Conservation (phyloP, 306 rosid genomes). For the Sphenostylis stenocarpa region DNA sequence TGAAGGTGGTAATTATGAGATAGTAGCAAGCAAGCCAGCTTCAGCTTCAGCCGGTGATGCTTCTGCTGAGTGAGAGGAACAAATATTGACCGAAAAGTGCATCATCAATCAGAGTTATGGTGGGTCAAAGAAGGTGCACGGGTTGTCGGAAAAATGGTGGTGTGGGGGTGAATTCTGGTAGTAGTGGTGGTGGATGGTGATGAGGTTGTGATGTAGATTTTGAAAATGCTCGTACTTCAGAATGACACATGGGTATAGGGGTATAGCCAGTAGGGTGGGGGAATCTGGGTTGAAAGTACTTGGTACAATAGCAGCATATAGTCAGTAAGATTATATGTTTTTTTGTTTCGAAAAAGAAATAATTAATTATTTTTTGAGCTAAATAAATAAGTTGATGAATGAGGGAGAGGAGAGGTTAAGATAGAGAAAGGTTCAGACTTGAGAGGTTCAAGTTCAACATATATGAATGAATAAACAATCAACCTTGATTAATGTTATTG, state of each 20-base stretch:
- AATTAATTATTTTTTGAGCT: slow-evolving; percentile 60
- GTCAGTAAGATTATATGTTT: slow-evolving; percentile 56
- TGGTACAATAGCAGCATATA: slow-evolving; percentile 41
- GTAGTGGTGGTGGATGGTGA: slow-evolving; percentile 16
- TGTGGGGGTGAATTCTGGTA: slow-evolving; percentile 6
- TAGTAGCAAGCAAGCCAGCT: slow-evolving; percentile 64
- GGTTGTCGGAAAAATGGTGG: not conserved
- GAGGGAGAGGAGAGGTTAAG: slow-evolving; percentile 22
- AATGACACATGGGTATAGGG: slow-evolving; percentile 42
- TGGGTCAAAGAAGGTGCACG: not conserved
- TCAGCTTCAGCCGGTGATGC: not conserved
- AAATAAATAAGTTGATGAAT: slow-evolving; percentile 52
- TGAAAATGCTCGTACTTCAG: slow-evolving; percentile 22
- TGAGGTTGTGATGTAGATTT: not conserved
- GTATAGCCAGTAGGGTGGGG: slow-evolving; percentile 14
- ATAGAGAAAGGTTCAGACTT: slow-evolving; percentile 25
- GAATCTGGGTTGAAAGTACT: slow-evolving; percentile 25
- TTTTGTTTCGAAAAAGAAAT: slow-evolving; percentile 35
- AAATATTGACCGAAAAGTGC: slow-evolving; percentile 10
- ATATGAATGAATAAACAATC: slow-evolving; percentile 46
- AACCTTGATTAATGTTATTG: slow-evolving; percentile 31
- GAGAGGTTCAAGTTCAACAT: slow-evolving; percentile 43
- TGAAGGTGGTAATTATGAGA: slow-evolving; percentile 56
- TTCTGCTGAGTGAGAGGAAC: slow-evolving; percentile 25
- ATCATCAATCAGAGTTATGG: not conserved